A percentile compares a stretch with the other conserved stretches of the same genome.
These are phyloP conservation scores for Meredithiella fracta DNA, from an alignment of 2,329 filamentous ascomycete genomes.

Conservation along the genomic window DNA sequence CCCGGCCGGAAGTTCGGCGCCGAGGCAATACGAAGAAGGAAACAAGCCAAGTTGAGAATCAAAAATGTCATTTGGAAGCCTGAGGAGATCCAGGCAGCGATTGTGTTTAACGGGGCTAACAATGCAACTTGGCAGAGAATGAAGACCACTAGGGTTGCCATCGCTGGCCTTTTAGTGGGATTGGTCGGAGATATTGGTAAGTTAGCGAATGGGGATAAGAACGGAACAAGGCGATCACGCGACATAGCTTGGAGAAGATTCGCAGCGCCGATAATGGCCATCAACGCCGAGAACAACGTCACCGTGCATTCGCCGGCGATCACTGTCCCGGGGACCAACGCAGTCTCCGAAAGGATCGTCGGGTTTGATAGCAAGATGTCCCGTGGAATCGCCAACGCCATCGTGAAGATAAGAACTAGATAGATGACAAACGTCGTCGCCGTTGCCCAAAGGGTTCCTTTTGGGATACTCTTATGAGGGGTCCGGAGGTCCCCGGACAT, in stretches of 20 bases:
- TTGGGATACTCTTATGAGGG: conserved; percentile 70
- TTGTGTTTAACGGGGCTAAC: conserved; percentile 71
- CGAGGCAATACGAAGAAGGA: conserved; percentile 70
- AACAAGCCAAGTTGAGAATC: conserved; percentile 75
- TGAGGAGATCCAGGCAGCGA: conserved; percentile 81
- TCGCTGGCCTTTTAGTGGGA: conserved; percentile 15
- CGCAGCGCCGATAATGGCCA: conserved; percentile 73
- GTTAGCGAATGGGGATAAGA: conserved; percentile 54
- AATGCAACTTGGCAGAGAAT: conserved; percentile 61
- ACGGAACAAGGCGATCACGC: conserved; percentile 62
- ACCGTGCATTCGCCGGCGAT: conserved; percentile 70
- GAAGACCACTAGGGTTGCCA: conserved; percentile 60
- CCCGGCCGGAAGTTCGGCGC: conserved; percentile 79
- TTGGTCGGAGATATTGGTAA: conserved; percentile 9
- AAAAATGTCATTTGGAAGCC: conserved; percentile 87
- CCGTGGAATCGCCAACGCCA: conserved; percentile 56
- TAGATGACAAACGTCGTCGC: conserved; percentile 62
- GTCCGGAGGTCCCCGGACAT: conserved; percentile 79
- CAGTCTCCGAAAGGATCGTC: conserved; percentile 71
- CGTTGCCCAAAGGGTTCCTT: conserved; percentile 66
- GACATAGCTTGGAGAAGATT: conserved; percentile 74
- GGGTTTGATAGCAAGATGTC: conserved; percentile 56
- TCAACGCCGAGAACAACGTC: conserved; percentile 69
- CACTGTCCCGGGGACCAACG: conserved; percentile 55
- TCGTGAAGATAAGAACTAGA: conserved; percentile 43